Evolutionary conservation across 2,329 filamentous ascomycete genomes (phyloP).

Genomic region (Lecanicillium sp.): DNA sequence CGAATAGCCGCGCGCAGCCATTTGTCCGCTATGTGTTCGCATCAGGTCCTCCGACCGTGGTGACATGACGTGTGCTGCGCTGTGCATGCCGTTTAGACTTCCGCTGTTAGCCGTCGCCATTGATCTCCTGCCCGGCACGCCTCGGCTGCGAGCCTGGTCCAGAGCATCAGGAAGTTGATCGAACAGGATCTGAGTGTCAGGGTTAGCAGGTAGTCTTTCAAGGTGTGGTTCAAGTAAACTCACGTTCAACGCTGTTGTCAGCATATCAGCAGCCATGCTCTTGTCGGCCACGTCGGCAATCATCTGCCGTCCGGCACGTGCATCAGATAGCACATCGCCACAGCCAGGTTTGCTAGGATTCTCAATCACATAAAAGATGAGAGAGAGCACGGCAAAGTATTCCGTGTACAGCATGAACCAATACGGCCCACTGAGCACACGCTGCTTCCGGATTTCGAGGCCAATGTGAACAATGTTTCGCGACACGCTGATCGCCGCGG

Average conservation of each 20-base stretch:
- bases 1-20: conserved; percentile 20
- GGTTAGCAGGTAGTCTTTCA: too few relatives aligned
- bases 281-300: conserved; percentile 71
- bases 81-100: conserved; percentile 39
- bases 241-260: conserved; percentile 70
- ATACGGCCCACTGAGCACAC: conserved; percentile 70
- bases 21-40: conserved; percentile 20
- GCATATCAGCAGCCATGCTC: conserved; percentile 83
- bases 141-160: conserved; percentile 38
- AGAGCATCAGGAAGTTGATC: conserved; percentile 72
- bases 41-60: conserved; percentile 26
- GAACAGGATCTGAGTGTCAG: conserved; percentile 58
- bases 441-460: conserved; percentile 66
- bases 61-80: conserved; percentile 36
- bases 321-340: conserved; percentile 77
- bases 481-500: conserved; percentile 54
- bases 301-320: conserved; percentile 74
- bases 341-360: conserved; percentile 69
- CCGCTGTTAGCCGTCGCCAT: too few relatives aligned
- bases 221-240: too few relatives aligned
- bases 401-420: conserved; percentile 85
- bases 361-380: conserved; percentile 74
- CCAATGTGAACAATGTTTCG: conserved; percentile 74
- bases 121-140: conserved; percentile 10
- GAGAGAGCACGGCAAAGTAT: conserved; percentile 71